Conservation (phyloP, 208 protist genomes). For the Vickermania spadyakhi region DNA sequence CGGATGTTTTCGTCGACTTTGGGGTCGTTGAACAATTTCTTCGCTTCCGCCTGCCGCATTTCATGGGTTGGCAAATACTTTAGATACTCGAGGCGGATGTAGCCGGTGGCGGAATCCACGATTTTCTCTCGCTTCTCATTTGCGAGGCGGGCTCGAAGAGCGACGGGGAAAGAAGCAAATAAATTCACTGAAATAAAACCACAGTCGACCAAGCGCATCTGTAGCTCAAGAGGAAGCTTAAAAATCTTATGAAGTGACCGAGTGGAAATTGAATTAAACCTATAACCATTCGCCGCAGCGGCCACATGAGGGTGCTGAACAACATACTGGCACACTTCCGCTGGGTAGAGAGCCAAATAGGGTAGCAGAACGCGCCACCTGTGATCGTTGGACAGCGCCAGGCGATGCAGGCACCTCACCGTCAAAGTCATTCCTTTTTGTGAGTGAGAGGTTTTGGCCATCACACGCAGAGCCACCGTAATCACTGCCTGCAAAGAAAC, state of each 20-base stretch:
- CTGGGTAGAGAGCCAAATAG: not conserved
- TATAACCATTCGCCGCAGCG: not conserved
- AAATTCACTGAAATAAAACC: not conserved
- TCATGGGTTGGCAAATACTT: not conserved
- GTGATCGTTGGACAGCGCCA: not conserved
- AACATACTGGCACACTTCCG: not conserved
- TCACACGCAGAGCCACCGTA: not conserved
- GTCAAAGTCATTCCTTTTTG: not conserved
- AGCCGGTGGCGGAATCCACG: not conserved
- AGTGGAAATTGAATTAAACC: not conserved
- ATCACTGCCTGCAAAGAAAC: not conserved
- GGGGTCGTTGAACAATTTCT: slow-evolving; percentile 1
- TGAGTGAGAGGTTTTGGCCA: not conserved
- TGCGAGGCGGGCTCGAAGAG: not conserved
- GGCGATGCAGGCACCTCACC: not conserved
- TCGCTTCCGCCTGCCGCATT: not conserved
- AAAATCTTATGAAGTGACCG: not conserved
- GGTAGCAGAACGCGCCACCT: not conserved
- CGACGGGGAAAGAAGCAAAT: not conserved
- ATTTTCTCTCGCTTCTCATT: not conserved
- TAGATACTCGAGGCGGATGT: not conserved
- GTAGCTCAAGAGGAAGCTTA: not conserved
- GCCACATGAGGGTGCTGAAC: not conserved
- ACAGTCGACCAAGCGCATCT: not conserved
- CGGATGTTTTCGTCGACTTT: not conserved